phyloP scores from a whole-genome alignment of 2,329 filamentous ascomycete species.

The Stagonosporopsis vannaccii region DNA sequence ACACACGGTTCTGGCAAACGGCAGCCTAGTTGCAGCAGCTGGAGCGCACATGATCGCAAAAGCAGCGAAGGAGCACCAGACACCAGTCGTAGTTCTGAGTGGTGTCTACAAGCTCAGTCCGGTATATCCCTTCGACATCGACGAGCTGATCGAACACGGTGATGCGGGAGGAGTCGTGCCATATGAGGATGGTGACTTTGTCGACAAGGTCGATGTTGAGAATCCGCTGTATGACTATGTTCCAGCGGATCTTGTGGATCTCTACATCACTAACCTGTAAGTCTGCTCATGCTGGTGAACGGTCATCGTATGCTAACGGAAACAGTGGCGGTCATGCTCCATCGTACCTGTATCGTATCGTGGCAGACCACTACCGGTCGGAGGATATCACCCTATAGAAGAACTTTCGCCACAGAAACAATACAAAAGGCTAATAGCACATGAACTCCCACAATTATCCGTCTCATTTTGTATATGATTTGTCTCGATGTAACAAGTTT shows the following conservation, averaged over 20 bases:
- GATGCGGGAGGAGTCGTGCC: slow-evolving; percentile 77
- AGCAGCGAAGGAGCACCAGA: slow-evolving; percentile 81
- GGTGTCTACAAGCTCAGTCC: slow-evolving; percentile 95
- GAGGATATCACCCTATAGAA: slow-evolving; percentile 68
- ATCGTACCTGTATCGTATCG: slow-evolving; percentile 75
- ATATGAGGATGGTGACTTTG: slow-evolving; percentile 80
- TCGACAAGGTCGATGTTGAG: slow-evolving; percentile 78
- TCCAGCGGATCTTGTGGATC: slow-evolving; percentile 75
- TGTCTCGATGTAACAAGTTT: neutral
- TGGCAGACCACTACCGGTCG: slow-evolving; percentile 76
- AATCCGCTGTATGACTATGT: slow-evolving; percentile 86
- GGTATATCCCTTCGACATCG: slow-evolving; percentile 83
- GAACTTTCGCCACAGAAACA: neutral
- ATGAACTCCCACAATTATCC: neutral
- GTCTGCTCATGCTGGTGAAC: slow-evolving; percentile 44
- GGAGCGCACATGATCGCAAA: slow-evolving; percentile 85
- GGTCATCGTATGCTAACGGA: slow-evolving; percentile 17
- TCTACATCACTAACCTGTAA: slow-evolving; percentile 86
- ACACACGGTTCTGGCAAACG: slow-evolving; percentile 86
- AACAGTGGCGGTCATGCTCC: slow-evolving; percentile 70
- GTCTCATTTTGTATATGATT: neutral
- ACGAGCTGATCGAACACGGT: slow-evolving; percentile 85
- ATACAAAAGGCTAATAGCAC: neutral
- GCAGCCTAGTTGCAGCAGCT: slow-evolving; percentile 81
- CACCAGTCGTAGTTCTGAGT: slow-evolving; percentile 85